Evolutionary conservation across 2,329 filamentous ascomycete genomes (phyloP).

Genomic region (Neofusicoccum parvum): DNA sequence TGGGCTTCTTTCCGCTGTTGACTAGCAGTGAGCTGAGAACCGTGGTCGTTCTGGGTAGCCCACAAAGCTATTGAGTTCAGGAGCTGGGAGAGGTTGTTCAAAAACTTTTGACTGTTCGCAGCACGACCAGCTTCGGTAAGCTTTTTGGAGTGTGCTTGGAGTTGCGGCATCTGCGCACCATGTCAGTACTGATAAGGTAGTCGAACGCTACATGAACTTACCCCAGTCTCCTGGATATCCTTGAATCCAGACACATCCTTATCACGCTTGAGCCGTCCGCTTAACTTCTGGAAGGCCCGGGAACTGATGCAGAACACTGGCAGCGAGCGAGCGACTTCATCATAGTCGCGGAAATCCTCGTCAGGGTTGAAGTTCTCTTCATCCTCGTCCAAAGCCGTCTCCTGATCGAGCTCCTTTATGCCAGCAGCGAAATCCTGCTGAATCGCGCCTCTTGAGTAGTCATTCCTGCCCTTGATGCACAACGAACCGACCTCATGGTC

Average conservation of each 20-base stretch:
- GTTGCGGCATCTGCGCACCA: slow-evolving; percentile 49
- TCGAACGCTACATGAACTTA: slow-evolving; percentile 22
- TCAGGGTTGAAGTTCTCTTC: slow-evolving; percentile 58
- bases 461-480: slow-evolving; percentile 60
- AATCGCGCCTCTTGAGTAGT: slow-evolving; percentile 58
- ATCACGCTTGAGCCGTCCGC: slow-evolving; percentile 57
- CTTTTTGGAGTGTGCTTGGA: slow-evolving; percentile 61
- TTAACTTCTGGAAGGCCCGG: slow-evolving; percentile 64
- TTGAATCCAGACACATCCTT: slow-evolving; percentile 56
- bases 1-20: slow-evolving; percentile 43
- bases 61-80: slow-evolving; percentile 58
- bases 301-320: slow-evolving; percentile 68
- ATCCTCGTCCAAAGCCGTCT: slow-evolving; percentile 56
- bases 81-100: slow-evolving; percentile 55
- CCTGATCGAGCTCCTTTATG: slow-evolving; percentile 62
- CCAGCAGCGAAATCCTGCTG: slow-evolving; percentile 62
- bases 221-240: slow-evolving; percentile 56
- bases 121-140: slow-evolving; percentile 56
- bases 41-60: slow-evolving; percentile 48
- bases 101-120: slow-evolving; percentile 50
- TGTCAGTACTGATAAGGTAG: neutral
- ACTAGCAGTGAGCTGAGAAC: slow-evolving; percentile 43
- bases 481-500: slow-evolving; percentile 39
- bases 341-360: slow-evolving; percentile 59
- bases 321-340: slow-evolving; percentile 56